Evolutionary conservation across 139 green algal genomes (phyloP), one percentile per base, ranked within the genome.

Genomic region (Chlorella sp.): DNA sequence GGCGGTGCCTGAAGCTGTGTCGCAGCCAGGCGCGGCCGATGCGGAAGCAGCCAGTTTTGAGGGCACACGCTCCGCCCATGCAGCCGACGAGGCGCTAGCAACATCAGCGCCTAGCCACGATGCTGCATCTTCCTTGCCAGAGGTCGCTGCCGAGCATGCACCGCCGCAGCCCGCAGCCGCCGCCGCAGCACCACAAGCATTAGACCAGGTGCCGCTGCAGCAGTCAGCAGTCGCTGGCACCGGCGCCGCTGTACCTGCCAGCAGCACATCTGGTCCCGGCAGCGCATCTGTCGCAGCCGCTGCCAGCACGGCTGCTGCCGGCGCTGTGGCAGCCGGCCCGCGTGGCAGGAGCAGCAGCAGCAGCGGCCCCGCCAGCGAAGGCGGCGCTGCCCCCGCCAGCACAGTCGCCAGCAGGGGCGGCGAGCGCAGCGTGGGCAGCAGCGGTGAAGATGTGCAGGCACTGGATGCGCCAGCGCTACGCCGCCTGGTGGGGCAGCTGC

Each of bases 401-500:
- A 48, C 18, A 40, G 73, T n/a, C 75, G 42, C 34, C 75, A 81
- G 75, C 75, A 32, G 36, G 78, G 24, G 26, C 21, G 22, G 39
- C 3, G 34, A 48, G 34, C 34, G 19, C 80, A 37, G 24, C 39
- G 24, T 9, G 7, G 26, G 39, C 78, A 37, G 61, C 21, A 66
- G 12, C 1, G n/a, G n/a, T n/a, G 60, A 28, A 28, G 83, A 78
- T 5, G 83, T 60, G 77, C 36, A 61, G 7, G 24, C 15, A 9
- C 30, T 88, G 68, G 84, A 88, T 32, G 84, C 71, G 15, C 39
- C 30, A 2, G 37, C 60, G 66, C 84, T 88, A 28, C 40, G 68
- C 1, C 21, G 22, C 0, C 71, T 89, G 42, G 91, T 91, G 66
- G 12, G n/a, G 34, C 68, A 92, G 84, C 91, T 97, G 87, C 90